These are phyloP conservation scores for Mycena haematopus DNA, from an alignment of 768 basidiomycete genomes.

Conservation along the genomic window DNA sequence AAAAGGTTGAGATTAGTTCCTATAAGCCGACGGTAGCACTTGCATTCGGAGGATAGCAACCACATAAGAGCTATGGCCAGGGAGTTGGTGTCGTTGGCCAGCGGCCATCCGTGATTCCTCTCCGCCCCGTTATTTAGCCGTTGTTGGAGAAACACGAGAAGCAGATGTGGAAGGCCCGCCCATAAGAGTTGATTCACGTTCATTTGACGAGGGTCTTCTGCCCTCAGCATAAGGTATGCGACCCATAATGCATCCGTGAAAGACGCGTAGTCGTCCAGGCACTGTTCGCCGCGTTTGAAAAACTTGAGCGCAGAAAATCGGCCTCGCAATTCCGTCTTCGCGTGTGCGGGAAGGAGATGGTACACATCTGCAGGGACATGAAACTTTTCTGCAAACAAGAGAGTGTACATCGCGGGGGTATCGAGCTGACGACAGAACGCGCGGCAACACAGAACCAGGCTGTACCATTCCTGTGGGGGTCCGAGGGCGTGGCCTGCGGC, in stretches of 20 bases:
- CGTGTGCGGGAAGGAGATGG: slow-evolving; percentile 44
- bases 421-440: slow-evolving; percentile 24
- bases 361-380: slow-evolving; percentile 50
- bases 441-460: slow-evolving; percentile 19
- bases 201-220: slow-evolving; percentile 52
- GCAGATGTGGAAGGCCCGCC: slow-evolving; percentile 49
- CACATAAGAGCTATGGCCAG: slow-evolving; percentile 56
- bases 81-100: slow-evolving; percentile 51
- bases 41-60: slow-evolving; percentile 53
- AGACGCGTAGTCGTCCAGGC: slow-evolving; percentile 39
- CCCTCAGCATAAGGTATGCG: slow-evolving; percentile 64
- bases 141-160: slow-evolving; percentile 43
- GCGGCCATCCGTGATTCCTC: slow-evolving; percentile 54
- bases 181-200: slow-evolving; percentile 54
- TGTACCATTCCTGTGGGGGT: slow-evolving; percentile 24
- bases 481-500: slow-evolving; percentile 11
- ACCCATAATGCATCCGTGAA: slow-evolving; percentile 56
- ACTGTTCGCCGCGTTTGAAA: slow-evolving; percentile 43
- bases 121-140: slow-evolving; percentile 26
- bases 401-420: slow-evolving; percentile 34
- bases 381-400: slow-evolving; percentile 55
- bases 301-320: slow-evolving; percentile 53
- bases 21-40: slow-evolving; percentile 31
- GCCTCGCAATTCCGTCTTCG: slow-evolving; percentile 51
- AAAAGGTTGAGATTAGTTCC: slow-evolving; percentile 35